Percentiles rank a stretch among this genome's conserved stretches.
Evolutionary conservation across 495 filamentous ascomycete genomes (phyloP).

Genomic region (Penicillium antarcticum): DNA sequence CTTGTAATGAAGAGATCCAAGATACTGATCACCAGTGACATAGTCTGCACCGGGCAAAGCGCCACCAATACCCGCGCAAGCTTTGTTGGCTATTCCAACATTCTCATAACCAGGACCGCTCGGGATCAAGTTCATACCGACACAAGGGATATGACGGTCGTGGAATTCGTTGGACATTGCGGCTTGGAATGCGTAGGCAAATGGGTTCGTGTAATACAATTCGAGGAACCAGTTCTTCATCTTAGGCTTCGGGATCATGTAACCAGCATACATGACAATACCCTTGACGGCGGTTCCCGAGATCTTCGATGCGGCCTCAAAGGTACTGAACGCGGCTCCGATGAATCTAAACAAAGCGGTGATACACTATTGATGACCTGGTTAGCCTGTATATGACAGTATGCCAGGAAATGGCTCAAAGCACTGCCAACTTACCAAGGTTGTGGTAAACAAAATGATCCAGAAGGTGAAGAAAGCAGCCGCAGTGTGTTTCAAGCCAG

Average conservation of each 20-base stretch:
- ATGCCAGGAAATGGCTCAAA: background rate
- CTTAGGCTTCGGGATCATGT: constrained; percentile 59
- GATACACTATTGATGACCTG: constrained; percentile 21
- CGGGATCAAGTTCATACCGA: constrained; percentile 43
- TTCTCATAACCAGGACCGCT: constrained; percentile 27
- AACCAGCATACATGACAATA: constrained; percentile 54
- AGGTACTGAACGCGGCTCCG: constrained; percentile 44
- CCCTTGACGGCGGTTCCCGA: constrained; percentile 37
- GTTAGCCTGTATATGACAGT: background rate
- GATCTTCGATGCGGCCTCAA: constrained; percentile 51
- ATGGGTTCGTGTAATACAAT: constrained; percentile 67
- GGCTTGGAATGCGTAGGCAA: constrained; percentile 69
- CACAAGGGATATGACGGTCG: constrained; percentile 44
- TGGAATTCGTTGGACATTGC: constrained; percentile 66
- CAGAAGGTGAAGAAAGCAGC: constrained; percentile 52
- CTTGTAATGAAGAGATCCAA: constrained; percentile 46
- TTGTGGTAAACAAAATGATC: constrained; percentile 37
- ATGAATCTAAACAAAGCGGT: constrained; percentile 49
- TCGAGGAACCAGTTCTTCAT: constrained; percentile 77
- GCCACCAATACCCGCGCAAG: constrained; percentile 53
- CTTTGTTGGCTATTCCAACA: constrained; percentile 23
- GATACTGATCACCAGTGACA: constrained; percentile 46
- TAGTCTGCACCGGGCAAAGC: constrained; percentile 38
- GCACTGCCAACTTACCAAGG: constrained; percentile 15
- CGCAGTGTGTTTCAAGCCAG: constrained; percentile 42